Conservation (phyloP, 2,329 filamentous ascomycete species). For the Bipolaris bicolor region DNA sequence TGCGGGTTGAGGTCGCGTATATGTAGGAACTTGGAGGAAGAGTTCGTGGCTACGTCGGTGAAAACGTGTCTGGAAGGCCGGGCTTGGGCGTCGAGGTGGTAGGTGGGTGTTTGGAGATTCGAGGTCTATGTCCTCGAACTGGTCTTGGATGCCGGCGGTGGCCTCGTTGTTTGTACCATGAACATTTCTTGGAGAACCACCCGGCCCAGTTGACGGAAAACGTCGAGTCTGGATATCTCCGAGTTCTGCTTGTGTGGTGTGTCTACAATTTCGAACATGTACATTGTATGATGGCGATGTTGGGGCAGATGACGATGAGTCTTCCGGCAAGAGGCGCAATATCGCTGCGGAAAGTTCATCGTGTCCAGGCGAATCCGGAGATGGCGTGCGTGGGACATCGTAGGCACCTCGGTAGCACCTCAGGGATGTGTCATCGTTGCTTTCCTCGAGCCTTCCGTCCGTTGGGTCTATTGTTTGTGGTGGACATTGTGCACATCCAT, state of each 20-base stretch:
- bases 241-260: too few species aligned
- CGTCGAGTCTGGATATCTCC: too few species aligned
- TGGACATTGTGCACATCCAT: background rate
- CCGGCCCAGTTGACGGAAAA: too few species aligned
- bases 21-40: background rate
- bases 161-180: too few species aligned
- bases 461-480: background rate
- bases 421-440: background rate
- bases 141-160: background rate
- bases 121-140: slow-evolving; percentile 17
- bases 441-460: background rate
- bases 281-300: background rate
- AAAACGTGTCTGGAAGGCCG: background rate
- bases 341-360: too few species aligned
- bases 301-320: background rate
- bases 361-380: too few species aligned
- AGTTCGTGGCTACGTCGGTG: background rate
- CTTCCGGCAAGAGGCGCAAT: too few species aligned
- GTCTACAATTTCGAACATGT: background rate
- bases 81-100: background rate
- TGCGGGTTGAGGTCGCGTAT: background rate
- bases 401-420: background rate
- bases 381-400: background rate
- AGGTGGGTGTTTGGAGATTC: slow-evolving; percentile 18
- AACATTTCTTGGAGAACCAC: too few species aligned